These are phyloP conservation scores for Apiotrichum sp. DNA, from an alignment of 1,284 basidiomycete species.

Conservation along the genomic window DNA sequence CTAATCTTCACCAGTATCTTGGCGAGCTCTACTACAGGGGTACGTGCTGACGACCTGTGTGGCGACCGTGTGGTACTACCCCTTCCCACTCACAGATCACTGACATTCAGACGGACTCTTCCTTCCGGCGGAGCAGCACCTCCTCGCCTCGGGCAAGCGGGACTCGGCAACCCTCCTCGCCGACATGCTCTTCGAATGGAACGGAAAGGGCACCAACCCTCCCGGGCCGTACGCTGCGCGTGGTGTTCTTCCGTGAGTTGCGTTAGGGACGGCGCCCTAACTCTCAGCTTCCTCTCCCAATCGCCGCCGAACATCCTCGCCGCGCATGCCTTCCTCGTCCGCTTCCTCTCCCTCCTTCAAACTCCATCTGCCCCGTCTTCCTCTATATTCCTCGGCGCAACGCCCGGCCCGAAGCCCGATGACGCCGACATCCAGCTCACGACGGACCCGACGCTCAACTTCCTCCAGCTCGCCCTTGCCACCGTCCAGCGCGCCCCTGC, in stretches of 20 bases:
- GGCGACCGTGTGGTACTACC: too few species aligned
- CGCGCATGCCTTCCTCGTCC: constrained; percentile 71
- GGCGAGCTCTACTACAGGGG: constrained; percentile 85
- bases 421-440: constrained; percentile 65
- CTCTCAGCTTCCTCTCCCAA: constrained; percentile 76
- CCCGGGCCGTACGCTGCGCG: constrained; percentile 68
- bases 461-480: constrained; percentile 74
- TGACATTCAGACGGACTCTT: constrained; percentile 62
- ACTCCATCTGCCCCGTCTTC: constrained; percentile 49
- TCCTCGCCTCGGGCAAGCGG: constrained; percentile 74
- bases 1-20: constrained; percentile 74
- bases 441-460: constrained; percentile 69
- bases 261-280: too few species aligned
- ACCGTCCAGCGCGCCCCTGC: constrained; percentile 73
- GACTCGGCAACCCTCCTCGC: constrained; percentile 81
- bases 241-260: constrained; percentile 75
- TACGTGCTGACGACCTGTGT: too few species aligned
- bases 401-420: constrained; percentile 33
- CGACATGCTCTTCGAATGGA: constrained; percentile 78
- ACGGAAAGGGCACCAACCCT: constrained; percentile 28
- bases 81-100: too few species aligned
- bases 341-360: constrained; percentile 61
- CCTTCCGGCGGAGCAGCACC: constrained; percentile 67
- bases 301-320: constrained; percentile 79
- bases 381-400: constrained; percentile 48